Percentiles rank a stretch among this genome's conserved stretches.
Evolutionary conservation across 768 basidiomycete genomes (phyloP).

Genomic region (Rhizopogon roseolus): DNA sequence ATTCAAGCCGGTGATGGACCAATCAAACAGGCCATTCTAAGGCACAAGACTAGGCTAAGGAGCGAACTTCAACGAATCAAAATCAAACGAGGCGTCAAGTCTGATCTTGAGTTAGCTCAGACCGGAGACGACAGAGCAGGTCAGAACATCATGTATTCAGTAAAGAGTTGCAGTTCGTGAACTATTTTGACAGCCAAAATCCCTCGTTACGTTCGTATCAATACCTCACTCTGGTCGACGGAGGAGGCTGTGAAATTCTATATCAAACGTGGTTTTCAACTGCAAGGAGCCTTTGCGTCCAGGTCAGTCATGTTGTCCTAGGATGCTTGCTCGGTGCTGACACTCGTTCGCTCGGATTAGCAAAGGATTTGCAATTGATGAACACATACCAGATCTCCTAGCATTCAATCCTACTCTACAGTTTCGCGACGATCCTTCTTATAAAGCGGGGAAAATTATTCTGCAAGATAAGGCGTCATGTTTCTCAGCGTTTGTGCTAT

Average conservation of each 20-base stretch:
- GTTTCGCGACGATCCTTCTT: slow-evolving; percentile 69
- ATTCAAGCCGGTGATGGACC: slow-evolving; percentile 92
- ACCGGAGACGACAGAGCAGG: slow-evolving; percentile 60
- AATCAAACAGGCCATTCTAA: slow-evolving; percentile 78
- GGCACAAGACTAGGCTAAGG: slow-evolving; percentile 85
- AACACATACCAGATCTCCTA: slow-evolving; percentile 79
- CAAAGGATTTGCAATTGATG: slow-evolving; percentile 65
- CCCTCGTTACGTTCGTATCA: slow-evolving; percentile 84
- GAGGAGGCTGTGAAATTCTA: slow-evolving; percentile 61
- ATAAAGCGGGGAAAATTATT: slow-evolving; percentile 77
- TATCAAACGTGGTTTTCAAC: slow-evolving; percentile 47
- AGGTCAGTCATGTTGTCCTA: slow-evolving; percentile 31
- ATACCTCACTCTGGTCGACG: slow-evolving; percentile 62
- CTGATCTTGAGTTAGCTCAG: slow-evolving; percentile 60
- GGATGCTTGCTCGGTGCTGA: not conserved
- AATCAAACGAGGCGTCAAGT: slow-evolving; percentile 65
- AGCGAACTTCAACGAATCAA: slow-evolving; percentile 86
- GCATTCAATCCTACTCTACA: slow-evolving; percentile 63
- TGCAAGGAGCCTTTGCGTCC: slow-evolving; percentile 49
- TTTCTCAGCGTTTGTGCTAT: slow-evolving; percentile 87
- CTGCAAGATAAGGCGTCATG: slow-evolving; percentile 98
- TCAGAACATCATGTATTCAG: slow-evolving; percentile 21
- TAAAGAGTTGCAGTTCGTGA: not conserved
- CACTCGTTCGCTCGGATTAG: slow-evolving; percentile 26
- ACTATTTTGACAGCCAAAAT: slow-evolving; percentile 46